Conservation (phyloP, 805 yeast species). For the Scheffersomyces stipitis region DNA sequence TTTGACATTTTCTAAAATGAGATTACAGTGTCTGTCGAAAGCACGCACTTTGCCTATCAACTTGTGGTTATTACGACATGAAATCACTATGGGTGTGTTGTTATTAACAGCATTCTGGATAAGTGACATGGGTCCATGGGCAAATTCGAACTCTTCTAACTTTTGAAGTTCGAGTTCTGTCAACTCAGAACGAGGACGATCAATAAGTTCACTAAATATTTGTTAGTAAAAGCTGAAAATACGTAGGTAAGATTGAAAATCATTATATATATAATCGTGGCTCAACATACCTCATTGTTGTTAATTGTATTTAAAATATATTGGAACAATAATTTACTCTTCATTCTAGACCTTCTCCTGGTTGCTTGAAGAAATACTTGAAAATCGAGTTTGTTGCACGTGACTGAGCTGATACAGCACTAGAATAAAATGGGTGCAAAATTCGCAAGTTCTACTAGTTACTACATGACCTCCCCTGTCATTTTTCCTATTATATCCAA, state of each 20-base stretch:
- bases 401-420: no score
- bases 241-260: no score
- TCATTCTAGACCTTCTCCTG: no score
- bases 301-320: no score
- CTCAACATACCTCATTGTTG: conserved; percentile 12
- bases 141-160: conserved; percentile 86
- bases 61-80: conserved; percentile 91
- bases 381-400: no score
- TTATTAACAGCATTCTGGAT: conserved; percentile 79
- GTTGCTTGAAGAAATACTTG: no score
- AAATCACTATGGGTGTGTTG: conserved; percentile 76
- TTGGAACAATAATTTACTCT: no score
- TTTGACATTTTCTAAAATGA: conserved; percentile 88
- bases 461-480: conserved; percentile 1
- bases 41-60: conserved; percentile 88
- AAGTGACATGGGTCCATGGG: conserved; percentile 87
- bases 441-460: no score
- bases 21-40: conserved; percentile 92
- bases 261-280: neutral
- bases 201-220: conserved; percentile 55
- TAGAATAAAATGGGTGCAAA: no score
- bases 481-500: neutral
- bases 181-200: conserved; percentile 76
- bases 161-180: conserved; percentile 75
- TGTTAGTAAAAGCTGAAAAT: conserved; percentile 31